Conservation (phyloP, 2,329 filamentous ascomycete genomes). For the Coniochaeta hoffmannii region DNA sequence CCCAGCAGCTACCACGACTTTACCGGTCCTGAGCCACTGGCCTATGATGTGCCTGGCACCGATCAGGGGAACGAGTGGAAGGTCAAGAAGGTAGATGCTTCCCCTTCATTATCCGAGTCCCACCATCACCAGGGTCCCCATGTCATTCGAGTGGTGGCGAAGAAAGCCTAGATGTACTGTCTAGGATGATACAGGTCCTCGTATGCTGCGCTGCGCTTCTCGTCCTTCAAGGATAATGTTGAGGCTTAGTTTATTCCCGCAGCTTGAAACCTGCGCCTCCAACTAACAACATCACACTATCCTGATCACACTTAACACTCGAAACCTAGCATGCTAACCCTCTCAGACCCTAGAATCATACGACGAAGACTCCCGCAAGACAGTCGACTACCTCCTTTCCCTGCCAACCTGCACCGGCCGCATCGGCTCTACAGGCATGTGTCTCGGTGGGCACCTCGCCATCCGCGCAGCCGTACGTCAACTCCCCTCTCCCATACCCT, state of each 20-base stretch:
- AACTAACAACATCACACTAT: too few species aligned
- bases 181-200: too few species aligned
- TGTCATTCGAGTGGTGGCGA: too few species aligned
- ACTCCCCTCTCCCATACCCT: neutral
- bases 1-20: conserved; percentile 94
- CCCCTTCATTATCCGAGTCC: neutral
- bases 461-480: conserved; percentile 45
- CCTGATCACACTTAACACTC: neutral
- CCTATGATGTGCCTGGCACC: conserved; percentile 83
- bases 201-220: too few species aligned
- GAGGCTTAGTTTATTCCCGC: too few species aligned
- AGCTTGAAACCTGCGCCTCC: too few species aligned
- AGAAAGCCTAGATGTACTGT: too few species aligned
- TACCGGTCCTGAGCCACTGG: conserved; percentile 71
- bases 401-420: conserved; percentile 74
- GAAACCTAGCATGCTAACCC: too few species aligned
- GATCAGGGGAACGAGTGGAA: conserved; percentile 85
- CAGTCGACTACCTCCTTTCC: conserved; percentile 62
- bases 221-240: too few species aligned
- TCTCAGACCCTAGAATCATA: conserved; percentile 71
- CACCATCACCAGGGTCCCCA: neutral
- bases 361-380: conserved; percentile 66
- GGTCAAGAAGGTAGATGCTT: conserved; percentile 57
- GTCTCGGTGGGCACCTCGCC: conserved; percentile 81
- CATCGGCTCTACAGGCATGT: conserved; percentile 82